phyloP scores from a whole-genome alignment of 768 basidiomycete species.

The Aureoboletus auriporus region DNA sequence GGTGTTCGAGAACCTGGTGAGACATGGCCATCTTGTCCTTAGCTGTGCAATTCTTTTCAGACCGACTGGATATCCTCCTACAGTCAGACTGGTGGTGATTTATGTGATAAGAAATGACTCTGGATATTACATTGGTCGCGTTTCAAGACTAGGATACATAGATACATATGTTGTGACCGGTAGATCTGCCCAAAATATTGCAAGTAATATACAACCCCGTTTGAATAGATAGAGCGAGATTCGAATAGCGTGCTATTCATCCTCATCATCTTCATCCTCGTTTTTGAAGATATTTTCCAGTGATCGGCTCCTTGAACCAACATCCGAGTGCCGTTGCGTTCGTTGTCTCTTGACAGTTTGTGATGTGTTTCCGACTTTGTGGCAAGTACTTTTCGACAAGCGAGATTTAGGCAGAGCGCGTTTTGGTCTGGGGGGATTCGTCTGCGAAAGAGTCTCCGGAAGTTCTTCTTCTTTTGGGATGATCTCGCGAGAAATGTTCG shows the following conservation, averaged over 20 bases:
- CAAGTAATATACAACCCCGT: background rate
- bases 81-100: too few relatives aligned
- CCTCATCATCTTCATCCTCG: slow-evolving; percentile 17
- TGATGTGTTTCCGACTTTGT: slow-evolving; percentile 3
- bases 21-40: too few relatives aligned
- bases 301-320: slow-evolving; percentile 8
- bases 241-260: slow-evolving; percentile 5
- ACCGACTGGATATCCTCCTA: too few relatives aligned
- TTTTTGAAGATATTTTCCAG: slow-evolving; percentile 1
- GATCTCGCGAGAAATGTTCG: slow-evolving; percentile 9
- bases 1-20: too few relatives aligned
- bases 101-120: too few relatives aligned
- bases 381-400: slow-evolving; percentile 1
- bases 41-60: too few relatives aligned
- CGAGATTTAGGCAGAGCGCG: slow-evolving; percentile 26
- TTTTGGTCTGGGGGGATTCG: slow-evolving; percentile 18
- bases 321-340: slow-evolving; percentile 15
- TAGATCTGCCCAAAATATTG: background rate
- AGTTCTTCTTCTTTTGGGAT: slow-evolving; percentile 22
- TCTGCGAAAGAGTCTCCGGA: slow-evolving; percentile 9
- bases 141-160: slow-evolving; percentile 5
- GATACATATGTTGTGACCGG: background rate
- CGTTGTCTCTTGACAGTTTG: slow-evolving; percentile 24
- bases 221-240: background rate
- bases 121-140: too few relatives aligned